These are phyloP conservation scores for Immersiporthe knoxdaviesiana DNA, from an alignment of 2,329 filamentous ascomycete species.

Conservation along the genomic window DNA sequence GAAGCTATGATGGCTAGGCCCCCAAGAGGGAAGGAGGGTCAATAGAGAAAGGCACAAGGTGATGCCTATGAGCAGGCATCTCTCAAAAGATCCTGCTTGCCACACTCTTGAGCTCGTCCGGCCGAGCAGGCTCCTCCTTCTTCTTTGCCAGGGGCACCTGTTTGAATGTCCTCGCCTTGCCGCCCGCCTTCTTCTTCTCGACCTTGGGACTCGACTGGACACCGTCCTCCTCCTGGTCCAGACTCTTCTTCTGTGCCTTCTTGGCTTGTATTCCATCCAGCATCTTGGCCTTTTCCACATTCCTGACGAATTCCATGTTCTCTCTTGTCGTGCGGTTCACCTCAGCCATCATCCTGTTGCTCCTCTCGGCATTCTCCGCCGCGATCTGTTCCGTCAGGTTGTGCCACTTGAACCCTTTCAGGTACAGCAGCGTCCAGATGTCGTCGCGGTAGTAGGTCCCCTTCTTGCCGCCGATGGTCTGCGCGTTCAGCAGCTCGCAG, in stretches of 20 bases:
- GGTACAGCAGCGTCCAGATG: conserved; percentile 81
- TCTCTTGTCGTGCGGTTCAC: conserved; percentile 75
- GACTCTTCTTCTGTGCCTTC: conserved; percentile 50
- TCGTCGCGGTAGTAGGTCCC: conserved; percentile 82
- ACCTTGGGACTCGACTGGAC: conserved; percentile 21
- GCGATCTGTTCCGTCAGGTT: conserved; percentile 77
- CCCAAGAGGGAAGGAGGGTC: neutral
- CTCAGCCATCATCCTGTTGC: conserved; percentile 76
- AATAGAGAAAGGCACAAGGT: neutral
- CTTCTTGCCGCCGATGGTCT: conserved; percentile 82
- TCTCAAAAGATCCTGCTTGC: conserved; percentile 66
- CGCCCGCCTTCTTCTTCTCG: conserved; percentile 29
- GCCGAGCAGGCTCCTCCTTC: conserved; percentile 48
- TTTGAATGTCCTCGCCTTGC: conserved; percentile 61
- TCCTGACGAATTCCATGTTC: conserved; percentile 79
- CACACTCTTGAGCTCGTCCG: conserved; percentile 61
- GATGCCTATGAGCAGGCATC: neutral
- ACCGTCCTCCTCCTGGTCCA: conserved; percentile 42
- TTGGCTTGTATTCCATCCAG: conserved; percentile 72
- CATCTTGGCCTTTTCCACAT: conserved; percentile 81
- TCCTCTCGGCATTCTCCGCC: conserved; percentile 78
- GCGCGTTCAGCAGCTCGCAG: conserved; percentile 75
- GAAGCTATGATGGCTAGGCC: neutral
- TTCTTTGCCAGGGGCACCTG: conserved; percentile 65
- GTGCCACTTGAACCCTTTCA: conserved; percentile 84